Base-by-base conservation (phyloP, 768 basidiomycete species). In the Auricularia auricula-judae region DNA sequence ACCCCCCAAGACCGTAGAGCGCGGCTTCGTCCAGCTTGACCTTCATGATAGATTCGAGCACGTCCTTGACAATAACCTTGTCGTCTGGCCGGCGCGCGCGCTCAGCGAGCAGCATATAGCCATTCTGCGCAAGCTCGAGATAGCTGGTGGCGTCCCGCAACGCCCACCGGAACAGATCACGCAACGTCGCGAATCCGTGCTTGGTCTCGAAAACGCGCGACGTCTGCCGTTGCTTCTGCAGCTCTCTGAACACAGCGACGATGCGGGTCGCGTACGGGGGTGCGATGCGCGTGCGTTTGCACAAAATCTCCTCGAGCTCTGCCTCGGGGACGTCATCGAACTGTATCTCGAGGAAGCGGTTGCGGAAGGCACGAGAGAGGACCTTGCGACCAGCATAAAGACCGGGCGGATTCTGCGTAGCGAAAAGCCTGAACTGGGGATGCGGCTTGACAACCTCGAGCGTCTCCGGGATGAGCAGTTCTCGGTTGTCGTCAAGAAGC, bases 91-190 rank as follows among this genome's bases (percentile, higher is more conserved):
- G 83, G 36, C 97, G 82, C 10, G 91, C 82, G 39, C 97, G 86
- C 75, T 98, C 97, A 0, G 93, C 97, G 12, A 99, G 79, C 11
- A 99, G 80, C 95, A 99, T 98, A 75, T 93, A 98, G 0, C 97
- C 97, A 68, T 98, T 92, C 68, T 94, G 87, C 0, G 96, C 97
- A 63, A 99, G 80, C 70, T 97, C 88, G 71, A 97, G 91, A 72
- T 93, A 93, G 8, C 89, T 87, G 61, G 91, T 77, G 1, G 94
- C 93, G 65, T 91, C 91, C 65, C 97, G 80, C 3, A 87, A 88
- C 5, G 94, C 97, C 97, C 97, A 99, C 54, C 97, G 86, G 76
- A 99, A 99, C 18, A 99, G 78, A 72, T 99, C 97, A 47, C 97
- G 91, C 3, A 99, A 82, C 1, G 97, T 99, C 0, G 92, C 97